Evolutionary conservation across 75 land plant genomes (phyloP).

Genomic region (Isoetes taiwanensis): DNA sequence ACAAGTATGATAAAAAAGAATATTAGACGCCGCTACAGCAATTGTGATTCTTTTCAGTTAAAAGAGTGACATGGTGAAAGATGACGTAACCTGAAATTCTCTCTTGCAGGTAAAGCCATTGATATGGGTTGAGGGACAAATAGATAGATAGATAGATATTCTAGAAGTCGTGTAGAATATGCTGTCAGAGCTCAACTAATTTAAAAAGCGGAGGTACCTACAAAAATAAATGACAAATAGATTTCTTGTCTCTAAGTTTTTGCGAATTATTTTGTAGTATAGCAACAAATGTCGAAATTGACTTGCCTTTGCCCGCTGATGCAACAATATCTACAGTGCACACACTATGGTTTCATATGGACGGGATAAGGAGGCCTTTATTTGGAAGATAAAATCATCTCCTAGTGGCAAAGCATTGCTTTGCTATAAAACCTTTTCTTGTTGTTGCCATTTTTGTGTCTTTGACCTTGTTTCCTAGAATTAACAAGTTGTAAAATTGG

Average conservation of each 20-base stretch:
- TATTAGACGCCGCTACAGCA: too few species aligned
- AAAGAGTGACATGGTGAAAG: too few species aligned
- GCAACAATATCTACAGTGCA: neutral
- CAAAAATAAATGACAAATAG: too few species aligned
- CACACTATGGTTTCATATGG: conserved; percentile 4
- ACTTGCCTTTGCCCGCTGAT: conserved; percentile 3
- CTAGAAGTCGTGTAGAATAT: conserved; percentile 6
- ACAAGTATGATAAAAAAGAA: neutral
- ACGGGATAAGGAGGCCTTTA: neutral
- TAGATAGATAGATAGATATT: neutral
- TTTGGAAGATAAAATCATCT: conserved; percentile 4
- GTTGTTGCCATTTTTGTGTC: too few species aligned
- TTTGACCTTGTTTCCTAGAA: too few species aligned
- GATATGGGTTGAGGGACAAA: conserved; percentile 4
- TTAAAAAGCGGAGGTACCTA: neutral
- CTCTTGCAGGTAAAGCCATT: conserved; percentile 1
- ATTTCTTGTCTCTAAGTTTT: neutral
- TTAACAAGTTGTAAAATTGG: too few species aligned
- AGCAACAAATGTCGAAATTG: conserved; percentile 8
- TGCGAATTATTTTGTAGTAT: neutral
- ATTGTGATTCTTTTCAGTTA: too few species aligned
- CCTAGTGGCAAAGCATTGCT: conserved; percentile 6
- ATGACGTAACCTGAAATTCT: too few species aligned
- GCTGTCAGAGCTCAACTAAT: neutral
- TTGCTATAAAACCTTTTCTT: too few species aligned